Evolutionary conservation across 2,329 filamentous ascomycete genomes (phyloP).

Genomic region (Colletotrichum lupini): DNA sequence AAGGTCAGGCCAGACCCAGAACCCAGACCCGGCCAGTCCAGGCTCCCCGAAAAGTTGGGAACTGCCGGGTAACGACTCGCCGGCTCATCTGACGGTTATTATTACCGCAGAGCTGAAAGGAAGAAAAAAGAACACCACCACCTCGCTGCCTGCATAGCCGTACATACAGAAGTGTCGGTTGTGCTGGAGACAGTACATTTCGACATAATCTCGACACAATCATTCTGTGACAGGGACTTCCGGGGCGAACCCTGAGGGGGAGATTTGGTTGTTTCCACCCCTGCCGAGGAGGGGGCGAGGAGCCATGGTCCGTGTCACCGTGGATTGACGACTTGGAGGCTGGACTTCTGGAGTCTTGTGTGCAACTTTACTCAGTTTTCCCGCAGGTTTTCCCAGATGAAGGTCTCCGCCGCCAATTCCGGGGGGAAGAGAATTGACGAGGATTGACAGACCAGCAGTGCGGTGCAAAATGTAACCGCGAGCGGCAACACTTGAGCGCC

Average conservation of each 20-base stretch:
- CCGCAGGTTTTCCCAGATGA: slow-evolving; percentile 27
- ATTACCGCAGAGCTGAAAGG: not conserved
- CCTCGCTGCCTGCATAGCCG: not conserved
- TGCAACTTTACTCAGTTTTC: slow-evolving; percentile 18
- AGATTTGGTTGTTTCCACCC: not conserved
- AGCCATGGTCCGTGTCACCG: not conserved
- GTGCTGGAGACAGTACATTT: slow-evolving; percentile 4
- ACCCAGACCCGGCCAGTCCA: not conserved
- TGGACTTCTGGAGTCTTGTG: not conserved
- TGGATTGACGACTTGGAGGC: not conserved
- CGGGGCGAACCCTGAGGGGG: slow-evolving; percentile 29
- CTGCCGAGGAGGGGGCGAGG: not conserved
- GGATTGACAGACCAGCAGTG: not conserved
- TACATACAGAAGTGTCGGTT: not conserved
- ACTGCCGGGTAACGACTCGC: not conserved
- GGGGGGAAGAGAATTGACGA: slow-evolving; percentile 9
- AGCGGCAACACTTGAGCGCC: not conserved
- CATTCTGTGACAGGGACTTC: slow-evolving; percentile 26
- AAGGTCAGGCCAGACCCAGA: not conserved
- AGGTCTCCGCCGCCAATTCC: slow-evolving; percentile 13
- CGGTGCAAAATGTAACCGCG: not conserved
- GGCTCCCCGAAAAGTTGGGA: not conserved
- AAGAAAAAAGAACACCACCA: not conserved
- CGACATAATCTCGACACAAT: slow-evolving; percentile 22
- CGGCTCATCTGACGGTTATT: not conserved